Evolutionary conservation across 768 basidiomycete genomes (phyloP).

Genomic region (Cubamyces lactineus): DNA sequence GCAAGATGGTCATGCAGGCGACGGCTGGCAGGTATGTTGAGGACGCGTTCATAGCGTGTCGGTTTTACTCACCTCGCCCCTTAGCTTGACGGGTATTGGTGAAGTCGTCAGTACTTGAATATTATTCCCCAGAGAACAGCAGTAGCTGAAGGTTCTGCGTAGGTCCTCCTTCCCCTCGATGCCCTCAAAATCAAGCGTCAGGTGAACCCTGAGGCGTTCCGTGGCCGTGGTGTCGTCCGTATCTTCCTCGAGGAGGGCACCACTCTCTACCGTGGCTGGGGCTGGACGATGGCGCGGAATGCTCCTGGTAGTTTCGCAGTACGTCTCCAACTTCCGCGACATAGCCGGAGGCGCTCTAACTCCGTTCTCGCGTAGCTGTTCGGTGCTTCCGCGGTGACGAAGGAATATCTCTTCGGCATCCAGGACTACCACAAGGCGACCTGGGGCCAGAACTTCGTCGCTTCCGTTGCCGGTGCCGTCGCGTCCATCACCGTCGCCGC

Average conservation of each 20-base stretch:
- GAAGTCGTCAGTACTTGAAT: constrained; percentile 73
- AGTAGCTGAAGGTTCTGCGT: neutral
- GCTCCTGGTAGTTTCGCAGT: constrained; percentile 96
- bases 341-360: neutral
- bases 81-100: constrained; percentile 76
- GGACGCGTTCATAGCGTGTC: neutral
- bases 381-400: constrained; percentile 92
- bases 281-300: constrained; percentile 98
- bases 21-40: constrained; percentile 80
- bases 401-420: constrained; percentile 90
- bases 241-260: constrained; percentile 93
- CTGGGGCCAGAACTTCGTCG: constrained; percentile 96
- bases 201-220: constrained; percentile 97
- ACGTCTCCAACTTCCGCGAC: constrained; percentile 34
- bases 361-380: constrained; percentile 69
- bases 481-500: constrained; percentile 96
- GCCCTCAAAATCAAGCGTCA: constrained; percentile 98
- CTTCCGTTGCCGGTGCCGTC: constrained; percentile 91
- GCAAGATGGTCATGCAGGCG: constrained; percentile 96
- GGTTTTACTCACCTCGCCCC: neutral
- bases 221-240: constrained; percentile 86
- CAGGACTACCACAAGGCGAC: constrained; percentile 93
- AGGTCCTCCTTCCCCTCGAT: constrained; percentile 94
- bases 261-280: constrained; percentile 95
- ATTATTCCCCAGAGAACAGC: neutral